Base-by-base conservation (phyloP, 1,139 yeast species). In the Wickerhamomyces sp. region DNA sequence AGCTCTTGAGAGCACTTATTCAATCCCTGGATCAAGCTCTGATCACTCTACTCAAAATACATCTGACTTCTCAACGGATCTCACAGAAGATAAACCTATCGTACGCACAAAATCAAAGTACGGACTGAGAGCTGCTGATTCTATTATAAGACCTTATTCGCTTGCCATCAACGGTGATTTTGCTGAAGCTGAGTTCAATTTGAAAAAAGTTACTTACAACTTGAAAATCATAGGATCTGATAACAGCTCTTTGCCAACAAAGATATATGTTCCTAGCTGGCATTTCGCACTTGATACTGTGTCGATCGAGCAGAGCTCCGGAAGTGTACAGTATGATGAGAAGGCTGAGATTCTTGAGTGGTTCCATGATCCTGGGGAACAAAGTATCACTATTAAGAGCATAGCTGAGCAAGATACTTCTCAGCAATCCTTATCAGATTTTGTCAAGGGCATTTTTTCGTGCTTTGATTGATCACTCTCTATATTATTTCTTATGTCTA, bases 111-210 rank as follows among this genome's bases (percentile, higher is more conserved):
- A 25, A 13, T 14, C 29, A 6, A 14, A 27, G 16, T 27, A 14
- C 44, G 94, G 94, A 1, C 73, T 79, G 1, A 66, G 96, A 38
- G 94, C 90, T 0, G 70, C 74, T 3, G 72, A 73, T 41, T 87
- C 95, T 0, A 72, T 83, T 3, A 65, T 85, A 18, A 68, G 96
- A 37, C 96, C 96, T 1, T 85, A 71, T 49, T 78, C 85, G 2
- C 59, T 77, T 4, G 75, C 81, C 4, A 70, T 81, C 0, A 65
- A 66, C 35, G 96, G 96, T 1, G 48, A 51, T 0, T 63, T 65
- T 13, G 59, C 72, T 5, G 58, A 60, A 19, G 72, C 81, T 12
- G 78, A 72, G 38, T 86, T 85, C 55, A 78, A 81, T 46, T 49
- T 82, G 42, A 61, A 62, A 35, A 55, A 62, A 1, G 64, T 63